Base-by-base conservation (phyloP, 2,329 filamentous ascomycete genomes). In the Xylariaceae sp. region DNA sequence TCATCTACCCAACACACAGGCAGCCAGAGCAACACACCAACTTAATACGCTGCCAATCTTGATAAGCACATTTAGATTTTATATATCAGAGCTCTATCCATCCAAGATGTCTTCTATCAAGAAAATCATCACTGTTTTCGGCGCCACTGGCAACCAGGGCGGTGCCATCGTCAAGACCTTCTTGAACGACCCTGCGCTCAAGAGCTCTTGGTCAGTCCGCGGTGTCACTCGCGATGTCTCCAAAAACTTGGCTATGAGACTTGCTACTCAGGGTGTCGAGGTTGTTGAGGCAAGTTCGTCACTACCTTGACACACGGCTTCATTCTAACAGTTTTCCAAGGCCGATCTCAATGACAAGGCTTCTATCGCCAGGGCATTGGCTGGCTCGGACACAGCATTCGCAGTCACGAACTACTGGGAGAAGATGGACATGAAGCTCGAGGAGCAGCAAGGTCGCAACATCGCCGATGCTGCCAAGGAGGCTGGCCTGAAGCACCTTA, bases 141-240 rank as follows among this genome's bases (percentile, higher is more conserved):
- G 81, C 28, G 77, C 81, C 41, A 85, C 81, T 16, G 81, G 82
- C 52, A 76, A 78, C 53, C 83, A 87, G 68, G 83, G 83, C 45
- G 77, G 79, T 55, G 80, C 78, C 9, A 73, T 85, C 42, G 75
- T 81, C 46, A 19, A 68, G 72, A 60, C 66, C 3, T 71, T 72
- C 55, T 58, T 71, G 39, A 60, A 60, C 36, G 68, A 72, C 43
- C 50, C 76, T 0, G 67, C 73, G 44, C 69, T 79, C 1, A 71
- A 70, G n/a, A 68, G 72, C 42, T 65, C 73, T 39, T 84, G 75
- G 71, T 63, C 69, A 5, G 69, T 86, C 38, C 78, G 82, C 31
- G 83, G 72, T 43, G 71, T 86, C 17, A 82, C 82, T 2, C 78
- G 83, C 43, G 71, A 81, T 52, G 55, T 68, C 2, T 63, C 66